Evolutionary conservation across 2,329 filamentous ascomycete genomes (phyloP).

Genomic region (Diatrype stigma): DNA sequence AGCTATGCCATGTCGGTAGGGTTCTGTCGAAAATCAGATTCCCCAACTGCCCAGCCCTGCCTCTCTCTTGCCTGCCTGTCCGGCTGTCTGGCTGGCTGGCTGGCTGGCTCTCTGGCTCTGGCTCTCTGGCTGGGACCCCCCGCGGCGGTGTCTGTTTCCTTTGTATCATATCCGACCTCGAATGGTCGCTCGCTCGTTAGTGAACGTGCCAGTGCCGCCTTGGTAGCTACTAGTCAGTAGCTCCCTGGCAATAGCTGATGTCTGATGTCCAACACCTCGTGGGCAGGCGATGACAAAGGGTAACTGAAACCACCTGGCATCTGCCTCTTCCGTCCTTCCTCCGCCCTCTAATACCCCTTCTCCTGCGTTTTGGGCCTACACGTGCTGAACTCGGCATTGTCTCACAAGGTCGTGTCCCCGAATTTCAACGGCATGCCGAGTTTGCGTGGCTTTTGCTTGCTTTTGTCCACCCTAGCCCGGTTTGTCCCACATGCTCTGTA

Average conservation of each 20-base stretch:
- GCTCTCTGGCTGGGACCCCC: too few relatives aligned
- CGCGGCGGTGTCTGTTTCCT: too few relatives aligned
- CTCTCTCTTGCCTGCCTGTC: not conserved
- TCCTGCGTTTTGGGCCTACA: not conserved
- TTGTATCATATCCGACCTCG: too few relatives aligned
- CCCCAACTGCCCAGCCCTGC: constrained; percentile 13
- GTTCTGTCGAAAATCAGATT: constrained; percentile 15
- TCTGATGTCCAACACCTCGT: too few relatives aligned
- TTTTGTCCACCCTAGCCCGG: constrained; percentile 18
- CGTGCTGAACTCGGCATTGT: constrained; percentile 9
- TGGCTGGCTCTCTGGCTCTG: too few relatives aligned
- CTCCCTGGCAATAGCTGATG: too few relatives aligned
- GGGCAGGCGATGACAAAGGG: too few relatives aligned
- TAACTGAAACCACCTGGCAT: too few relatives aligned
- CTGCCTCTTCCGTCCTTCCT: not conserved
- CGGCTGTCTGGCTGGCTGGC: not conserved
- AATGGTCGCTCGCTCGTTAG: too few relatives aligned
- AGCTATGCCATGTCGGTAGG: not conserved
- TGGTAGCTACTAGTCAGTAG: too few relatives aligned
- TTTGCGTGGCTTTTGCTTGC: constrained; percentile 21
- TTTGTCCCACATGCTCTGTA: constrained; percentile 14
- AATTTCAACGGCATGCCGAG: constrained; percentile 20
- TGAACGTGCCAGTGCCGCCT: too few relatives aligned
- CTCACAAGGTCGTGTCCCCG: constrained; percentile 13
- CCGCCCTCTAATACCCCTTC: too few relatives aligned